These are phyloP conservation scores for Blastobotrys ciferrii DNA, from an alignment of 1,139 yeast species.

Conservation along the genomic window DNA sequence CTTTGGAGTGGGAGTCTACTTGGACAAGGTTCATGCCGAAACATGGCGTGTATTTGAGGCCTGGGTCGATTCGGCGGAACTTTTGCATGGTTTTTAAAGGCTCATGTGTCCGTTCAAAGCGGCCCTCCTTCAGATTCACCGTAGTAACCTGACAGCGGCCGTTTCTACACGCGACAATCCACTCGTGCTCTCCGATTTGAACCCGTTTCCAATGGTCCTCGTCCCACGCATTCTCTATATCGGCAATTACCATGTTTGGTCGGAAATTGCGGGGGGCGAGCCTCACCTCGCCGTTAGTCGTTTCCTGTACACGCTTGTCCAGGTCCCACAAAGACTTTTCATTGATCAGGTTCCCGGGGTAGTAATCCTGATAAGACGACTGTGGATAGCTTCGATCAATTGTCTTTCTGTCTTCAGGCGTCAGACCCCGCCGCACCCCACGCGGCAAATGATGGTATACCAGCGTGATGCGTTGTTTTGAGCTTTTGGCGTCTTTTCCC, in stretches of 20 bases:
- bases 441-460: constrained; percentile 39
- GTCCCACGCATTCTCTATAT: constrained; percentile 35
- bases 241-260: constrained; percentile 41
- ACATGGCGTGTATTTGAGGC: constrained; percentile 36
- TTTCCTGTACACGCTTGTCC: constrained; percentile 25
- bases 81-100: constrained; percentile 39
- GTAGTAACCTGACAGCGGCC: constrained; percentile 45
- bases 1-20: constrained; percentile 28
- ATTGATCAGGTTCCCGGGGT: constrained; percentile 42
- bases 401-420: constrained; percentile 2
- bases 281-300: constrained; percentile 25
- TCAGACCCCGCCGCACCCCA: constrained; percentile 31
- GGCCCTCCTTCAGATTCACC: constrained; percentile 37
- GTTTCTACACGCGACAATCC: constrained; percentile 37
- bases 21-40: constrained; percentile 43
- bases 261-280: constrained; percentile 37
- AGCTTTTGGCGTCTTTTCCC: constrained; percentile 20
- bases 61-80: constrained; percentile 42
- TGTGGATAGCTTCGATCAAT: constrained; percentile 20
- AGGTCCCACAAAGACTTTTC: constrained; percentile 38
- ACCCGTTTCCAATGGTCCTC: constrained; percentile 43
- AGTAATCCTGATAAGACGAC: constrained; percentile 45
- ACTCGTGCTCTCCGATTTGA: constrained; percentile 30
- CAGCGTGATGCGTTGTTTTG: constrained; percentile 32
- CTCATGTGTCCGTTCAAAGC: constrained; percentile 34